Evolutionary conservation across 495 filamentous ascomycete genomes (phyloP).

Genomic region (Aspergillus haitiensis): DNA sequence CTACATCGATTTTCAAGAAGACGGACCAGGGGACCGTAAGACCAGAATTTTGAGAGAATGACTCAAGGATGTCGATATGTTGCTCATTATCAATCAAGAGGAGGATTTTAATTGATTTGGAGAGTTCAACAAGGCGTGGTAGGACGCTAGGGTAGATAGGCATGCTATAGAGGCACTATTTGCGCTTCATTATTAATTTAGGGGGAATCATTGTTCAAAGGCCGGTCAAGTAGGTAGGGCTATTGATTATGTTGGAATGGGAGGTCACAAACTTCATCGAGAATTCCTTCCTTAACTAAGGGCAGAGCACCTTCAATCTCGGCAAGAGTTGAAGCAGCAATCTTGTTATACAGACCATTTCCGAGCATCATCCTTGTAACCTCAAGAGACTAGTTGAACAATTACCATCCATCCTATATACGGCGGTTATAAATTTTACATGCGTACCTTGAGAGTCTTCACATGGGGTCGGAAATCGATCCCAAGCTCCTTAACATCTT

Average conservation of each 20-base stretch:
- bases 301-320: conserved; percentile 35
- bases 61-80: conserved; percentile 34
- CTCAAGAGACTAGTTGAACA: conserved; percentile 27
- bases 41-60: conserved; percentile 9
- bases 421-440: conserved; percentile 1
- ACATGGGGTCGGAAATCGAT: conserved; percentile 39
- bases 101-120: conserved; percentile 26
- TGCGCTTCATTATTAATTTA: not conserved
- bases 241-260: not conserved
- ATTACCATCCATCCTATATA: not conserved
- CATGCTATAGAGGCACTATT: conserved; percentile 36
- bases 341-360: conserved; percentile 30
- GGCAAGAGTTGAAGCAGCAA: conserved; percentile 36
- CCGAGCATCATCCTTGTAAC: conserved; percentile 38
- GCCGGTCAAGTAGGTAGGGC: not conserved
- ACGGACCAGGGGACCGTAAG: conserved; percentile 26
- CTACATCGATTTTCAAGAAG: conserved; percentile 35
- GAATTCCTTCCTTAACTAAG: conserved; percentile 33
- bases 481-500: conserved; percentile 35
- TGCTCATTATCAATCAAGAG: conserved; percentile 40
- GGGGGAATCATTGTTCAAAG: not conserved
- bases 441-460: conserved; percentile 38
- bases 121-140: conserved; percentile 29
- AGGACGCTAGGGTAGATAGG: conserved; percentile 34
- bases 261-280: conserved; percentile 32